Evolutionary conservation across 2,329 filamentous ascomycete species (phyloP), one percentile per base, ranked within the genome.

Genomic region (Byssoonygena ceratinophila): DNA sequence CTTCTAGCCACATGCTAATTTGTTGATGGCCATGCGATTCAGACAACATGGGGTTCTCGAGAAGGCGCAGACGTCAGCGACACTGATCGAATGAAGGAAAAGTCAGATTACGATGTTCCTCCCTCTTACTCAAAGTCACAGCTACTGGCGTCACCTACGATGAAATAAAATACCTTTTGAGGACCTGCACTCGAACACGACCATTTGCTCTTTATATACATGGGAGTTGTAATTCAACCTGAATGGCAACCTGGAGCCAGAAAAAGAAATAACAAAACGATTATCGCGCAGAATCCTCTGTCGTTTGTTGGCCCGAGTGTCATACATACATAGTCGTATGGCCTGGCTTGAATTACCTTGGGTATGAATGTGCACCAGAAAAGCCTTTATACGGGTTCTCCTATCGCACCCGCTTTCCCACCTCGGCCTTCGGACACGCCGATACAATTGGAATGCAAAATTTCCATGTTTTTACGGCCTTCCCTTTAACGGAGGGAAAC

Each of bases 1-100:
- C 44, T 49, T 53, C 37, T 39, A 2, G 23, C 31, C 32, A 55
- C 46, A 58, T 44, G 11, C 44, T 46, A 50, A 43, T 36, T 52
- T 18, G 46, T 39, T 27, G 27, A 12, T 32, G 32, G 20, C 29
- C 46, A 11, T 31, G 14, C n/a, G 14, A n/a, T 36, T 52, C 64
- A 94, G 88, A 94, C 88, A 34, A 90, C 87, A 37, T 94, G 88
- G 88, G 88, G 88, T 63, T 94, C 86, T 70, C 83, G 88, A 66
- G 85, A 86, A 59, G 88, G 90, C 61, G 88, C 86, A 64, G 88
- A 94, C 68, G 77, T 82, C 59, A 84, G 91, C 40, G 57, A 59
- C 43, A 55, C 52, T 14, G 57, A 59, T 27, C 56, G 57, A 6
- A 58, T 59, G 57, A 53, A 54, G 36, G 52, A 58, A 32, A 59